Percentiles rank a stretch among this genome's conserved stretches.
Conservation (phyloP, 495 filamentous ascomycete species). For the Podospora pseudopauciseta region DNA sequence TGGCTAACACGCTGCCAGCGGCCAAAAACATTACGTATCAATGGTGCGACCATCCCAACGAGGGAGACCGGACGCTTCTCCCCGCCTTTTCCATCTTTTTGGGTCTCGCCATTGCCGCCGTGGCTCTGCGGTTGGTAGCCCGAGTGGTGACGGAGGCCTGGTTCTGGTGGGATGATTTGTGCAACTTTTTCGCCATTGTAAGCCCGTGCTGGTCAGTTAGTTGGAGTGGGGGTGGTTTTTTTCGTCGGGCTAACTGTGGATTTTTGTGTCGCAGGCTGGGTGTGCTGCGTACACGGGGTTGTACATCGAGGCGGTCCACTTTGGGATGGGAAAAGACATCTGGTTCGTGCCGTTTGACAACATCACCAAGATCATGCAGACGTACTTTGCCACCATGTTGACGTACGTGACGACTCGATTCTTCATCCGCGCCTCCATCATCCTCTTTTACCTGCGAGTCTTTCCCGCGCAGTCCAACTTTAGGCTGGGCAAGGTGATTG, state of each 20-base stretch:
- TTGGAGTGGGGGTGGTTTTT: too few species aligned
- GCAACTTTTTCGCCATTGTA: slow-evolving; percentile 21
- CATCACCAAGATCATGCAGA: slow-evolving; percentile 33
- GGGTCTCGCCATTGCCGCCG: slow-evolving; percentile 23
- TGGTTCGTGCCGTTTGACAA: slow-evolving; percentile 47
- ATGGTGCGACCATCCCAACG: slow-evolving; percentile 15
- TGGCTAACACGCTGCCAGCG: slow-evolving; percentile 13
- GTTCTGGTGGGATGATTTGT: slow-evolving; percentile 37
- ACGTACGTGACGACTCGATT: slow-evolving; percentile 40
- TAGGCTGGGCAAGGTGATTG: slow-evolving; percentile 29
- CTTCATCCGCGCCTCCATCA: slow-evolving; percentile 45
- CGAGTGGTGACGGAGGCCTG: slow-evolving; percentile 30
- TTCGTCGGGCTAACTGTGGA: background rate
- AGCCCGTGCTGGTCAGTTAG: background rate
- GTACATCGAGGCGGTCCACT: slow-evolving; percentile 33
- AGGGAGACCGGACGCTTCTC: slow-evolving; percentile 15
- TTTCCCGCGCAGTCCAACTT: slow-evolving; percentile 33
- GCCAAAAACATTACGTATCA: slow-evolving; percentile 21
- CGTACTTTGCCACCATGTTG: slow-evolving; percentile 30
- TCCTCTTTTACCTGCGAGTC: slow-evolving; percentile 51
- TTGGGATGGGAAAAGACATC: slow-evolving; percentile 45
- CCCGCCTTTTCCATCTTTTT: slow-evolving; percentile 24
- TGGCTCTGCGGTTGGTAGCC: slow-evolving; percentile 27
- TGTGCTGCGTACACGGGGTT: slow-evolving; percentile 20
- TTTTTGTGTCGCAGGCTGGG: slow-evolving; percentile 14